Evolutionary conservation across 2,329 filamentous ascomycete genomes (phyloP).

Genomic region (Pseudophaeomoniella oleicola): DNA sequence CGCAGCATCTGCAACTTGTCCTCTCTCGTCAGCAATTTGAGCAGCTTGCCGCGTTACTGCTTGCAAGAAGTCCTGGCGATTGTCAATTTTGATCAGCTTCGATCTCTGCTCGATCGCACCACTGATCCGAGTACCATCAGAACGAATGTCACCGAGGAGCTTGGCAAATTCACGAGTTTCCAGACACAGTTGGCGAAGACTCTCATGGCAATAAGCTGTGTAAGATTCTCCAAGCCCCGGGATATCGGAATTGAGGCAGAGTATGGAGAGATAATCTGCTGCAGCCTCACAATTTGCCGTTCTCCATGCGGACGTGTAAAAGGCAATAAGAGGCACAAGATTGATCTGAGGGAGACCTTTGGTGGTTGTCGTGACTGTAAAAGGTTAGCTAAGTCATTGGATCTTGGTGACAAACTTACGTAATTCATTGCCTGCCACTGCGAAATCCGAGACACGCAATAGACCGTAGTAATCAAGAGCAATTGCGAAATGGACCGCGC

Average conservation of each 20-base stretch:
- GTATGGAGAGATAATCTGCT: slow-evolving; percentile 81
- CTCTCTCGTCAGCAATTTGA: slow-evolving; percentile 84
- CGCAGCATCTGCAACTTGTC: slow-evolving; percentile 74
- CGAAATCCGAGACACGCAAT: slow-evolving; percentile 71
- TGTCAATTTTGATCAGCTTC: slow-evolving; percentile 61
- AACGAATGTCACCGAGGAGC: slow-evolving; percentile 77
- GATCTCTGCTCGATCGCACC: slow-evolving; percentile 81
- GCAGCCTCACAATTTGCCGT: slow-evolving; percentile 78
- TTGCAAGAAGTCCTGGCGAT: slow-evolving; percentile 72
- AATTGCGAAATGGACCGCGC: slow-evolving; percentile 88
- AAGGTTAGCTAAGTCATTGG: slow-evolving; percentile 9
- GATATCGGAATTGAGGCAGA: slow-evolving; percentile 82
- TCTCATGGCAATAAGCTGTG: slow-evolving; percentile 74
- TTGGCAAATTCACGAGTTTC: slow-evolving; percentile 93
- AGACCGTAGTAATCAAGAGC: slow-evolving; percentile 81
- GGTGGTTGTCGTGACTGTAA: slow-evolving; percentile 37
- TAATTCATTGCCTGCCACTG: slow-evolving; percentile 55
- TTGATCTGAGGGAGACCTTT: slow-evolving; percentile 62
- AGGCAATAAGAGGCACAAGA: slow-evolving; percentile 84
- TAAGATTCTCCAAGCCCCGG: slow-evolving; percentile 62
- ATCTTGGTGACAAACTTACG: slow-evolving; percentile 23
- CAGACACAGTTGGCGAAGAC: slow-evolving; percentile 83
- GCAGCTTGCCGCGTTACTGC: slow-evolving; percentile 90
- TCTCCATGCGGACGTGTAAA: slow-evolving; percentile 92
- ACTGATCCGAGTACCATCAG: slow-evolving; percentile 69